Percentiles rank a stretch among this genome's conserved stretches.
Conservation (phyloP, 176 grass and related monocot species). For the Bolboschoenus planiculmis region DNA sequence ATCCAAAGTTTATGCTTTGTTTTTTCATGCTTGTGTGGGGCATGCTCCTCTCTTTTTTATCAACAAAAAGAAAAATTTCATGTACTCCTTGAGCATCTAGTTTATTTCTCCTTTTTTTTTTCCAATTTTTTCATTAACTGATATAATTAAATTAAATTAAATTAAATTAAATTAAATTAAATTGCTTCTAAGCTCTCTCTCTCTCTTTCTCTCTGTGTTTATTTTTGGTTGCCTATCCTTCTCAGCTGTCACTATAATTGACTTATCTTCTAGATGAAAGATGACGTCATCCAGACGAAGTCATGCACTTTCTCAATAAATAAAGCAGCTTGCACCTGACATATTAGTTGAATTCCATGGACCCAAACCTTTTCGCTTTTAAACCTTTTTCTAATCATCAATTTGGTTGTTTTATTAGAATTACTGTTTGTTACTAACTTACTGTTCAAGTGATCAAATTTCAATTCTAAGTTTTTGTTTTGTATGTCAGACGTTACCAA, state of each 20-base stretch:
- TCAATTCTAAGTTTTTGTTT: neutral
- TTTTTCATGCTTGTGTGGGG: conserved; percentile 9
- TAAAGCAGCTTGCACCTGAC: conserved; percentile 20
- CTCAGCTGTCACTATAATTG: neutral
- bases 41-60: neutral
- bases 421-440: neutral
- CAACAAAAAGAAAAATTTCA: neutral
- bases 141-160: no score
- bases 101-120: neutral
- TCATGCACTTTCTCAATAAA: conserved; percentile 11
- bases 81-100: neutral
- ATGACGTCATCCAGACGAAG: neutral
- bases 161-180: no score
- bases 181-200: no score
- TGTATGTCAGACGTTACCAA: neutral
- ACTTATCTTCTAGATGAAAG: neutral
- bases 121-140: neutral
- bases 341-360: conserved; percentile 16
- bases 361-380: neutral
- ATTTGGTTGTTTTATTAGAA: neutral
- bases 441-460: neutral
- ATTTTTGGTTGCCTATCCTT: neutral
- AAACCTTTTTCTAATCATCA: conserved; percentile 1
- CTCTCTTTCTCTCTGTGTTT: no score
- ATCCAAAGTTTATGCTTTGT: neutral